These are phyloP conservation scores for Cornus florida DNA, from an alignment of 148 eudicot genomes.

Conservation along the genomic window DNA sequence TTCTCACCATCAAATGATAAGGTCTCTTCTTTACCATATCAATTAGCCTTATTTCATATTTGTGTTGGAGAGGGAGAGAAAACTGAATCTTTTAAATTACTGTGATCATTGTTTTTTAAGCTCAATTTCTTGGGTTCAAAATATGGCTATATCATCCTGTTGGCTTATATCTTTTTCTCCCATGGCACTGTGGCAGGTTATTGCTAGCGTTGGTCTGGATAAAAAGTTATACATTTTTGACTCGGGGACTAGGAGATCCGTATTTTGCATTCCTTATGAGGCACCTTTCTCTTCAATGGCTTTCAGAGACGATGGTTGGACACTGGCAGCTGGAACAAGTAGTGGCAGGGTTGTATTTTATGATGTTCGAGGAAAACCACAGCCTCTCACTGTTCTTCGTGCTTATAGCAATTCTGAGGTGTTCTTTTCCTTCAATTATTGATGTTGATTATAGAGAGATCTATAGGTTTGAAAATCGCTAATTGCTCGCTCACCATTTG, in stretches of 20 bases:
- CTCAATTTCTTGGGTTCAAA: background rate
- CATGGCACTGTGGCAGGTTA: constrained; percentile 44
- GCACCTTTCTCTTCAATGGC: constrained; percentile 94
- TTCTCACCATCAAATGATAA: constrained; percentile 95
- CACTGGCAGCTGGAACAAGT: constrained; percentile 92
- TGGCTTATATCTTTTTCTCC: constrained; percentile 11
- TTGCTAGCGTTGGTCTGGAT: constrained; percentile 93
- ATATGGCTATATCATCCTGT: background rate
- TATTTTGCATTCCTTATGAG: constrained; percentile 74
- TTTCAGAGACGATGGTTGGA: constrained; percentile 82
- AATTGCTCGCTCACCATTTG: background rate
- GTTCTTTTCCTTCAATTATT: background rate
- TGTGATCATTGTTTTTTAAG: background rate
- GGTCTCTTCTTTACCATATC: constrained; percentile 36
- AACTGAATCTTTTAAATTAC: background rate
- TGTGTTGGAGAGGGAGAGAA: background rate
- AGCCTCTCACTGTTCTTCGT: constrained; percentile 84
- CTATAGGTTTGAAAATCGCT: background rate
- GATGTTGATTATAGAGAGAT: background rate
- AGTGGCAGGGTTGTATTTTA: constrained; percentile 85
- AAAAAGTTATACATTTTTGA: constrained; percentile 90
- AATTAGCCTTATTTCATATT: background rate
- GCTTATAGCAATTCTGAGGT: constrained; percentile 95
- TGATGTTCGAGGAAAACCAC: constrained; percentile 92
- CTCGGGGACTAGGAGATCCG: constrained; percentile 56